Conservation (phyloP, 73 alveolate species). For the Stentor coeruleus region DNA sequence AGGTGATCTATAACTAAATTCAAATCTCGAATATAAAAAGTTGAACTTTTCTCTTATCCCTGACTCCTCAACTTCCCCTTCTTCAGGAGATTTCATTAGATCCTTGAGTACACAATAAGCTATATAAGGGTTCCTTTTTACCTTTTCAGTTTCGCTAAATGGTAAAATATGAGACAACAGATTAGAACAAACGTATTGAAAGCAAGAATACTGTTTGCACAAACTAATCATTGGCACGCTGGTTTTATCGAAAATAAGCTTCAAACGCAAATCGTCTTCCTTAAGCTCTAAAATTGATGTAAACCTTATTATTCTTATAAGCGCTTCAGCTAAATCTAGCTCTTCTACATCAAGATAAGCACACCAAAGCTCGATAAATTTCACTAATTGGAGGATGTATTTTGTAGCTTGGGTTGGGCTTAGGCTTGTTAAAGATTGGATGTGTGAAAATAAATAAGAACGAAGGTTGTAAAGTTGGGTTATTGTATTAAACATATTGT, state of each 20-base stretch:
- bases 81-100: conserved; percentile 21
- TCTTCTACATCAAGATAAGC: conserved; percentile 3
- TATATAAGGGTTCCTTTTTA: neutral
- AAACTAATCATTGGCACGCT: neutral
- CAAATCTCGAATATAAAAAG: conserved; percentile 11
- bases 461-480: neutral
- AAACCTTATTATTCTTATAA: neutral
- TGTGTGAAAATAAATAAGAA: neutral
- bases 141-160: neutral
- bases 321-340: conserved; percentile 10
- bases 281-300: neutral
- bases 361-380: conserved; percentile 18
- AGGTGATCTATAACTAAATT: conserved; percentile 2
- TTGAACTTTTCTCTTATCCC: conserved; percentile 17
- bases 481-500: neutral
- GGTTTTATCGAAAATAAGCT: neutral
- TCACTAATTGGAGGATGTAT: neutral
- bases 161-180: neutral
- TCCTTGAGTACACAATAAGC: neutral
- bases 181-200: conserved; percentile 8
- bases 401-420: conserved; percentile 7
- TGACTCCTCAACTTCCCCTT: conserved; percentile 26
- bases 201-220: neutral
- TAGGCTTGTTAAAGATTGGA: neutral
- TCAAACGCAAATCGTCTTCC: conserved; percentile 18